These are phyloP conservation scores for Coleophoma cylindrospora DNA, from an alignment of 2,329 filamentous ascomycete species.

Conservation along the genomic window DNA sequence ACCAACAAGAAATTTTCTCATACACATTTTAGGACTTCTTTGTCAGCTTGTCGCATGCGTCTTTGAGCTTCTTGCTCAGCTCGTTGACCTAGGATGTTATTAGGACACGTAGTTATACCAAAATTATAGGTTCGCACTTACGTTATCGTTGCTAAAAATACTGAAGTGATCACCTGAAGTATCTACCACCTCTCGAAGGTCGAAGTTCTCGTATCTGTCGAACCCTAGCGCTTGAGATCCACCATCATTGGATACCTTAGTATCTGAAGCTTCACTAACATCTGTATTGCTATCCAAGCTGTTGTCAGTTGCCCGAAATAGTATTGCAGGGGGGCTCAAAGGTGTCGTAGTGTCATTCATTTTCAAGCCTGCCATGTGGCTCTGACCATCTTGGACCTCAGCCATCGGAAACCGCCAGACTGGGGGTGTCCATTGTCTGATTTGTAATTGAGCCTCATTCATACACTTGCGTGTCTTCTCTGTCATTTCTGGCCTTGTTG, in stretches of 20 bases:
- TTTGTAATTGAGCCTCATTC: not conserved
- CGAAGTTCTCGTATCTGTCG: constrained; percentile 1
- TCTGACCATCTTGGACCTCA: not conserved
- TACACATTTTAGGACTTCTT: not conserved
- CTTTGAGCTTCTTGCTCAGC: not conserved
- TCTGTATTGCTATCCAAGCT: not conserved
- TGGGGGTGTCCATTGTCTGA: not conserved
- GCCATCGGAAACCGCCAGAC: not conserved
- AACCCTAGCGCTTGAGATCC: not conserved
- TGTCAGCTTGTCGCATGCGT: not conserved
- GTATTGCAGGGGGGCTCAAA: not conserved
- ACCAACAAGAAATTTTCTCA: not conserved
- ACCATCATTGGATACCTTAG: not conserved
- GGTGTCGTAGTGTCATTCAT: not conserved
- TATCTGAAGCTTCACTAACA: not conserved
- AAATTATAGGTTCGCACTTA: not conserved
- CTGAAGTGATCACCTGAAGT: not conserved
- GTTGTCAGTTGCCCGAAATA: not conserved
- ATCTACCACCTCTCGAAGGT: constrained; percentile 1
- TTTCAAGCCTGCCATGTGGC: not conserved
- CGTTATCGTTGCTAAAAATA: not conserved
- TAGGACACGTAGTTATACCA: not conserved
- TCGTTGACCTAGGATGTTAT: not conserved
- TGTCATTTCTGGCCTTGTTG: not conserved
- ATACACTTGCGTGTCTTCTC: constrained; percentile 1